phyloP scores from a whole-genome alignment of 352 stramenopile species.

The Saprolegnia parasitica region DNA sequence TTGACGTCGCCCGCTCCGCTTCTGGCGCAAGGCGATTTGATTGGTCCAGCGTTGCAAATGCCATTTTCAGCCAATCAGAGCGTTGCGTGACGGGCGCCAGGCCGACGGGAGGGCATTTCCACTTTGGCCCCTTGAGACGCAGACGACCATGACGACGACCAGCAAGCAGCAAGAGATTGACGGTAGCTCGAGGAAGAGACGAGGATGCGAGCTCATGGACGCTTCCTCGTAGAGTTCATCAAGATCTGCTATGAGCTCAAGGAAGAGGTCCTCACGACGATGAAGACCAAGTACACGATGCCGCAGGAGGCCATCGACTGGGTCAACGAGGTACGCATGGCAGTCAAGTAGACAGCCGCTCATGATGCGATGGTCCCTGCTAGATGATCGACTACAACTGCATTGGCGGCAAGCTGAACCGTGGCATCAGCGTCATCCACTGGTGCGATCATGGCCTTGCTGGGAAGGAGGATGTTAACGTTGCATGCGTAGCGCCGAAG shows the following conservation, averaged over 20 bases:
- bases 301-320: conserved; percentile 76
- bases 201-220: neutral
- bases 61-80: neutral
- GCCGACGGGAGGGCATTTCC: neutral
- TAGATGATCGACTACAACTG: conserved; percentile 95
- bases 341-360: conserved; percentile 20
- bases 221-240: conserved; percentile 62
- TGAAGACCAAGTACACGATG: conserved; percentile 60
- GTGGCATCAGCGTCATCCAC: conserved; percentile 94
- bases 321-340: conserved; percentile 44
- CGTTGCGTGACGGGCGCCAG: neutral
- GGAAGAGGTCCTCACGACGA: conserved; percentile 63
- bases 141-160: neutral
- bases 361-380: conserved; percentile 33
- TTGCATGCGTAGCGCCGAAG: conserved; percentile 46
- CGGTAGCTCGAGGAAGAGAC: neutral
- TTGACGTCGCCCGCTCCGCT: neutral
- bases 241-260: conserved; percentile 65
- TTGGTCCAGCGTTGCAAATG: neutral
- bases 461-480: neutral
- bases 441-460: conserved; percentile 37
- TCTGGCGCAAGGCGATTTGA: conserved; percentile 1
- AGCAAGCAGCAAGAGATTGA: conserved; percentile 14
- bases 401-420: conserved; percentile 97
- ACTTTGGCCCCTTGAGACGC: neutral